These are phyloP conservation scores for Arthrobotrys entomopaga DNA, from an alignment of 2,329 filamentous ascomycete genomes.

Conservation along the genomic window DNA sequence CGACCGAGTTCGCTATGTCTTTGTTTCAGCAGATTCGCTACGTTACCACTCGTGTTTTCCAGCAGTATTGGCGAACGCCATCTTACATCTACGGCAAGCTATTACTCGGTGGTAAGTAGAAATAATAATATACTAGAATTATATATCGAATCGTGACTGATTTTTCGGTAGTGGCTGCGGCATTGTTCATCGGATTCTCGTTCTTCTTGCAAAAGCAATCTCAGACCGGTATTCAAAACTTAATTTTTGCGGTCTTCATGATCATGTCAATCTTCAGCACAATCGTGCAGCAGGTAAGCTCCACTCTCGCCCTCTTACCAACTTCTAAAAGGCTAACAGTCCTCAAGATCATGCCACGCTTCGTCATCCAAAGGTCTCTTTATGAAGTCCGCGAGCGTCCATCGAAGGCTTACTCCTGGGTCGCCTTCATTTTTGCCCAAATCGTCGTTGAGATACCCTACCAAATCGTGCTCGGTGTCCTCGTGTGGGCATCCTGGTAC, in stretches of 20 bases:
- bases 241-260: constrained; percentile 88
- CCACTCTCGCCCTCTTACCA: constrained; percentile 67
- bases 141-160: constrained; percentile 67
- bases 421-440: constrained; percentile 83
- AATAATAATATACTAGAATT: neutral
- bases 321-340: constrained; percentile 63
- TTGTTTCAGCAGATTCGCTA: constrained; percentile 74
- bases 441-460: constrained; percentile 87
- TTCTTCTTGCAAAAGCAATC: constrained; percentile 78
- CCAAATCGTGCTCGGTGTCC: constrained; percentile 78
- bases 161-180: constrained; percentile 72
- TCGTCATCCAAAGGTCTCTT: constrained; percentile 80
- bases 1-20: constrained; percentile 82
- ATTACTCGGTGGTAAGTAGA: constrained; percentile 70
- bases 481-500: constrained; percentile 85
- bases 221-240: constrained; percentile 82
- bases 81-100: constrained; percentile 88
- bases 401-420: constrained; percentile 85
- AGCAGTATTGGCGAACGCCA: constrained; percentile 91
- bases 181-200: constrained; percentile 83
- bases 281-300: constrained; percentile 75
- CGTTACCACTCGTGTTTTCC: constrained; percentile 79
- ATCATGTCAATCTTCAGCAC: constrained; percentile 82
- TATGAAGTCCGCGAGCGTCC: constrained; percentile 88
- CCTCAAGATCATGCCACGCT: constrained; percentile 80